phyloP scores from a whole-genome alignment of 345 rosid species.

The Limnanthes douglasii region DNA sequence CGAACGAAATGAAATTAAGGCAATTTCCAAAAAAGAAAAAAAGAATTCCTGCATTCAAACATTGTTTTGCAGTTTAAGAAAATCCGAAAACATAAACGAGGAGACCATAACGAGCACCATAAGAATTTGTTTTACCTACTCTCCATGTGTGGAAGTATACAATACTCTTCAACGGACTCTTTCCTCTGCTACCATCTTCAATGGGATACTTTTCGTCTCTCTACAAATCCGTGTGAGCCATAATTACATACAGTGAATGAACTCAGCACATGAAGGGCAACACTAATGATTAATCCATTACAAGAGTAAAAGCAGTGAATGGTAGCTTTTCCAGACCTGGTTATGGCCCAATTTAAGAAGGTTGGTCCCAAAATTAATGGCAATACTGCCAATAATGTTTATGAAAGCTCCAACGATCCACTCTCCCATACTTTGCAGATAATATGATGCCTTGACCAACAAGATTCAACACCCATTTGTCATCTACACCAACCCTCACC shows the following conservation, averaged over 20 bases:
- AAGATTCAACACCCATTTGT: conserved; percentile 19
- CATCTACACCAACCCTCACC: conserved; percentile 14
- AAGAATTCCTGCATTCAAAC: conserved; percentile 52
- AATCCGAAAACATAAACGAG: not conserved
- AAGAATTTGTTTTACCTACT: conserved; percentile 52
- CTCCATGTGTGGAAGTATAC: conserved; percentile 90
- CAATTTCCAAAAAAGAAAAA: conserved; percentile 89
- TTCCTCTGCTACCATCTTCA: conserved; percentile 46
- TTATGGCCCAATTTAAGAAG: conserved; percentile 95
- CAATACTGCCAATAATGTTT: conserved; percentile 88
- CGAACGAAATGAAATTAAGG: conserved; percentile 94
- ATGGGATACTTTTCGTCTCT: conserved; percentile 62
- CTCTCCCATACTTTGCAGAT: conserved; percentile 70
- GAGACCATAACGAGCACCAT: not conserved
- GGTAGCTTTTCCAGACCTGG: conserved; percentile 34
- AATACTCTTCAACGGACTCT: conserved; percentile 59
- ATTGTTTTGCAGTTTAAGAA: conserved; percentile 7
- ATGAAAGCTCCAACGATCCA: conserved; percentile 98
- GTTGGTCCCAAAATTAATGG: conserved; percentile 98
- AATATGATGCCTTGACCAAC: too few species aligned
- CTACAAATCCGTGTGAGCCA: conserved; percentile 44
- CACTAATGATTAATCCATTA: too few species aligned
- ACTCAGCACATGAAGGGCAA: too few species aligned
- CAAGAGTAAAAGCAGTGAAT: too few species aligned
- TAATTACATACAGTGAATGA: conserved; percentile 10